Conservation (phyloP, 768 basidiomycete genomes). For the Termitomyces eurrhizus region DNA sequence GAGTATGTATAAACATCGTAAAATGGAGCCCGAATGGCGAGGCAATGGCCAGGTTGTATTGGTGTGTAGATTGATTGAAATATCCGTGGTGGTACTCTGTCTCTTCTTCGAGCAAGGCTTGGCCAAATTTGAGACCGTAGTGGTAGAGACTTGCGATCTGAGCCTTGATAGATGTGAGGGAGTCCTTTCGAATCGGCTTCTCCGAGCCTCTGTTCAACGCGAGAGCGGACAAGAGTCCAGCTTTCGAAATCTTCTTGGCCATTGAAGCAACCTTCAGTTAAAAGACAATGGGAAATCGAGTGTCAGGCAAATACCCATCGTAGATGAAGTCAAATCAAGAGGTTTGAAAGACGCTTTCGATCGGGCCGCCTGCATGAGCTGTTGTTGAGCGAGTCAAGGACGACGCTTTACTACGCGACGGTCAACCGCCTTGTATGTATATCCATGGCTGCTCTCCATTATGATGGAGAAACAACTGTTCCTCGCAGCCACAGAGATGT, state of each 20-base stretch:
- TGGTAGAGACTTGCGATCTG: slow-evolving; percentile 18
- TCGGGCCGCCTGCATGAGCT: slow-evolving; percentile 14
- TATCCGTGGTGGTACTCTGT: slow-evolving; percentile 12
- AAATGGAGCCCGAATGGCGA: slow-evolving; percentile 19
- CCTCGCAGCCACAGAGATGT: neutral
- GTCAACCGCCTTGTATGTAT: neutral
- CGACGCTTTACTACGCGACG: neutral
- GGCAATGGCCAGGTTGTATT: slow-evolving; percentile 17
- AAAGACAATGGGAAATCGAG: neutral
- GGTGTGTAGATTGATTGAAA: slow-evolving; percentile 15
- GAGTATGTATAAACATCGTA: neutral
- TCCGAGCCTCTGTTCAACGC: slow-evolving; percentile 13
- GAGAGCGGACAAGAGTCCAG: slow-evolving; percentile 9
- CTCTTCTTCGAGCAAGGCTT: slow-evolving; percentile 18
- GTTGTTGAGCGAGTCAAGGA: slow-evolving; percentile 9
- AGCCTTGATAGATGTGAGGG: slow-evolving; percentile 15
- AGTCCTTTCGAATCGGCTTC: slow-evolving; percentile 10
- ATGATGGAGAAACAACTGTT: neutral
- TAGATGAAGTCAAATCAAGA: slow-evolving; percentile 16
- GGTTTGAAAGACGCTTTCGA: slow-evolving; percentile 10
- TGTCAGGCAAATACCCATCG: slow-evolving; percentile 9
- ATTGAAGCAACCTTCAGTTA: too few relatives aligned
- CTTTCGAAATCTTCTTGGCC: slow-evolving; percentile 5
- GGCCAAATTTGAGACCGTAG: slow-evolving; percentile 20
- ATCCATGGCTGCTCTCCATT: neutral